Evolutionary conservation across 352 stramenopile genomes (phyloP).

Genomic region (Phytophthora vignae): DNA sequence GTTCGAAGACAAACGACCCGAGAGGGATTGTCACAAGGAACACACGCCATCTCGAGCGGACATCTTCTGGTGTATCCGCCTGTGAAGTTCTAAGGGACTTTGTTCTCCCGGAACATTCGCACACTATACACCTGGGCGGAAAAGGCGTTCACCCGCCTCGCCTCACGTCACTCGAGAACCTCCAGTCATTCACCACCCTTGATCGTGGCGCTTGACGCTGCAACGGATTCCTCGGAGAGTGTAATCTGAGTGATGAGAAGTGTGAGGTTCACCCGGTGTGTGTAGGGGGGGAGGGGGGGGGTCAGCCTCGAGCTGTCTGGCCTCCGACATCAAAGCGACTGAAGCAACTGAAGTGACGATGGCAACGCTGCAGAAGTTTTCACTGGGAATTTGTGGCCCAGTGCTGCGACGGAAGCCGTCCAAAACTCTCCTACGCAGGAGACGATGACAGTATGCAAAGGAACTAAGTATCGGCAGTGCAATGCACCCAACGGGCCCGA

Average conservation of each 20-base stretch:
- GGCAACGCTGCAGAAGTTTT: not conserved
- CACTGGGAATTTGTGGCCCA: not conserved
- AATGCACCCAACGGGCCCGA: not conserved
- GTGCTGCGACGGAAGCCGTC: not conserved
- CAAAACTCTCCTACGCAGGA: conserved; percentile 2
- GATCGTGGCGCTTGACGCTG: conserved; percentile 27
- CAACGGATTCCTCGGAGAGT: conserved; percentile 37
- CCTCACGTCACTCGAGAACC: conserved; percentile 3
- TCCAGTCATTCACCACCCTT: conserved; percentile 14
- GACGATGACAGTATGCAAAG: conserved; percentile 25
- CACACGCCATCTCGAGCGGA: too few relatives aligned
- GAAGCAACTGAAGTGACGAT: conserved; percentile 4
- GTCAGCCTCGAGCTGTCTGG: conserved; percentile 13
- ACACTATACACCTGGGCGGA: too few relatives aligned
- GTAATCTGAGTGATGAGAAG: conserved; percentile 12
- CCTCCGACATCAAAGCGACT: not conserved
- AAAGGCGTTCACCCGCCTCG: too few relatives aligned
- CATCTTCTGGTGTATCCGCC: too few relatives aligned
- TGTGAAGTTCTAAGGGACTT: too few relatives aligned
- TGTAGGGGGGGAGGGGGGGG: conserved; percentile 11
- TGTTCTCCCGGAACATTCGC: too few relatives aligned
- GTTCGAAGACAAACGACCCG: too few relatives aligned
- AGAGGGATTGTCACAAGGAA: too few relatives aligned
- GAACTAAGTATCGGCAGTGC: conserved; percentile 31
- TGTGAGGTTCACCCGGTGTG: conserved; percentile 19